These are phyloP conservation scores for Noccaea caerulescens DNA, from an alignment of 345 rosid species.

Conservation along the genomic window DNA sequence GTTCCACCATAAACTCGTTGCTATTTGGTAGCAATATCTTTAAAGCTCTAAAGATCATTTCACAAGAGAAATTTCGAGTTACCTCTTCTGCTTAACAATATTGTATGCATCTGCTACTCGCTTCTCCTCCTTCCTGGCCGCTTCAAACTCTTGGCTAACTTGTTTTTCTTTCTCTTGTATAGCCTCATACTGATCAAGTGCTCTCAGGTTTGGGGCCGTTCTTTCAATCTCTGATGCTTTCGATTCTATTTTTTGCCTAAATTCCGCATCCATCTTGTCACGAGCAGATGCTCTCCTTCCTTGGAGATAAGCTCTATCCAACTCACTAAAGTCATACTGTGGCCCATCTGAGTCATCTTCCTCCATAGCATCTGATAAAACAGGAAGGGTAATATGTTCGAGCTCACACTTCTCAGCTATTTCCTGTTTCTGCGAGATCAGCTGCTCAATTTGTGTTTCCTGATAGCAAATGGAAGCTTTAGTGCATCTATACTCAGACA, in stretches of 20 bases:
- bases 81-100: slow-evolving; percentile 85
- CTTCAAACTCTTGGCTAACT: slow-evolving; percentile 84
- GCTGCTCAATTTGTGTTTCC: slow-evolving; percentile 79
- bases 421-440: slow-evolving; percentile 70
- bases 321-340: slow-evolving; percentile 75
- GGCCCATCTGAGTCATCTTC: slow-evolving; percentile 65
- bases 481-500: slow-evolving; percentile 33
- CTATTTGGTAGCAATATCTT: slow-evolving; percentile 25
- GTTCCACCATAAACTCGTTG: slow-evolving; percentile 18
- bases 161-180: slow-evolving; percentile 77
- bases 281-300: slow-evolving; percentile 74
- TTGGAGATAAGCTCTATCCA: slow-evolving; percentile 75
- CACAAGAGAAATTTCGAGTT: slow-evolving; percentile 16
- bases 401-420: slow-evolving; percentile 83
- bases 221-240: slow-evolving; percentile 75
- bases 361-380: slow-evolving; percentile 73
- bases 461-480: slow-evolving; percentile 47
- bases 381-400: slow-evolving; percentile 78
- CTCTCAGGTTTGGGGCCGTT: slow-evolving; percentile 95
- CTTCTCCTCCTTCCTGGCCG: slow-evolving; percentile 88
- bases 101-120: slow-evolving; percentile 80
- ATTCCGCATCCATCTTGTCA: slow-evolving; percentile 76
- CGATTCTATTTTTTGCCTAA: slow-evolving; percentile 77
- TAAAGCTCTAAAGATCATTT: slow-evolving; percentile 29
- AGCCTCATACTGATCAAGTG: slow-evolving; percentile 90